A percentile compares a stretch with the other conserved stretches of the same genome.
Conservation (phyloP, 1,284 basidiomycete genomes). For the Peniophora sp. region DNA sequence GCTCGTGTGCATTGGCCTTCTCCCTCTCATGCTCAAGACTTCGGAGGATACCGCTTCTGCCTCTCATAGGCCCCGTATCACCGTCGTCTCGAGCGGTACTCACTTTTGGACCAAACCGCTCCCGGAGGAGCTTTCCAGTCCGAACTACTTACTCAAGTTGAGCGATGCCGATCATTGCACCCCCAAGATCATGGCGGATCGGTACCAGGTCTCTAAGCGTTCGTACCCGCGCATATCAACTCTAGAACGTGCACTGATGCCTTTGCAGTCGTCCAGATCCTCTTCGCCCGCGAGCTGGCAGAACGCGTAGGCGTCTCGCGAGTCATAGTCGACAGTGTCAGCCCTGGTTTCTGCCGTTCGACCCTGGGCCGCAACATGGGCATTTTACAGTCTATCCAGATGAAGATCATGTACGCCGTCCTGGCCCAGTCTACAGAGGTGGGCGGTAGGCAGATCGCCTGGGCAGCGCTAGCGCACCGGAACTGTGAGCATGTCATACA, state of each 20-base stretch:
- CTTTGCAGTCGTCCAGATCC: constrained; percentile 30
- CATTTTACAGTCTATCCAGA: no score
- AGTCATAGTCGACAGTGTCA: constrained; percentile 21
- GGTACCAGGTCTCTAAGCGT: not conserved
- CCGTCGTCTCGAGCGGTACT: constrained; percentile 18
- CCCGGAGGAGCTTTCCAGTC: constrained; percentile 2
- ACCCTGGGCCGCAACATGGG: not conserved
- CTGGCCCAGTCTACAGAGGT: not conserved
- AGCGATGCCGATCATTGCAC: constrained; percentile 19
- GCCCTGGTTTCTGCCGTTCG: not conserved
- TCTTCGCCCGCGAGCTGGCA: constrained; percentile 32
- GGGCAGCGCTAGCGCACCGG: not conserved
- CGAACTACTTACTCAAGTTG: constrained; percentile 21
- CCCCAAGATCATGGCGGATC: not conserved
- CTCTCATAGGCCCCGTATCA: constrained; percentile 12
- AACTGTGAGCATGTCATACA: not conserved
- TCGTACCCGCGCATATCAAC: no score
- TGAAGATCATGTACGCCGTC: not conserved
- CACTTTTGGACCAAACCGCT: constrained; percentile 16
- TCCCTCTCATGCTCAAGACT: constrained; percentile 32
- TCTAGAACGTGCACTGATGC: no score
- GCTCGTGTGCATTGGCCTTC: constrained; percentile 29
- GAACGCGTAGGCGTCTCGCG: constrained; percentile 22
- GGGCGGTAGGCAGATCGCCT: not conserved
- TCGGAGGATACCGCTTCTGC: constrained; percentile 13